phyloP scores from a whole-genome alignment of 2,329 filamentous ascomycete species.

The Tolypocladium tropicale region DNA sequence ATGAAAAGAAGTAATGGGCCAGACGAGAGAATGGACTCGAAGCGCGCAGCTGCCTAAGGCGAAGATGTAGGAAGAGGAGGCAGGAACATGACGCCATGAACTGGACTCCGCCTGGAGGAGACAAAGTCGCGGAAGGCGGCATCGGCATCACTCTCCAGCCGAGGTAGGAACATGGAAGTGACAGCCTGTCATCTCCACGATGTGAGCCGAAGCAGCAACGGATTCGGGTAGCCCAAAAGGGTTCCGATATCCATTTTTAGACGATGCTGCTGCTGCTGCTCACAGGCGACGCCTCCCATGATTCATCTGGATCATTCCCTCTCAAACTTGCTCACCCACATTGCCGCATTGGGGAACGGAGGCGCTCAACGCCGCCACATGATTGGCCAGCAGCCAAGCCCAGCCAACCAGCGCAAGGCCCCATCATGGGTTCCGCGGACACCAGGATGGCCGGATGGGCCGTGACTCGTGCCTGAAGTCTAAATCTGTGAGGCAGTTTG shows the following conservation, averaged over 20 bases:
- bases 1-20: neutral
- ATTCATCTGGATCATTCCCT: slow-evolving; percentile 14
- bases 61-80: neutral
- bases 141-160: neutral
- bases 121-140: neutral
- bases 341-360: slow-evolving; percentile 15
- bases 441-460: neutral
- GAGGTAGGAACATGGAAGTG: neutral
- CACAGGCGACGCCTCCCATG: neutral
- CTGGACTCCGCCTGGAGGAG: neutral
- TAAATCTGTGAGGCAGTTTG: neutral
- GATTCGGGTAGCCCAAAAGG: no score
- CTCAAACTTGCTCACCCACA: slow-evolving; percentile 25
- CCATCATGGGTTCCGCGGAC: neutral
- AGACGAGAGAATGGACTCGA: no score
- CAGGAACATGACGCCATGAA: neutral
- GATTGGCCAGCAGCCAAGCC: slow-evolving; percentile 15
- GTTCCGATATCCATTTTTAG: no score
- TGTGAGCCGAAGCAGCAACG: neutral
- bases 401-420: neutral
- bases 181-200: neutral
- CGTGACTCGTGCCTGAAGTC: neutral
- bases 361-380: slow-evolving; percentile 7
- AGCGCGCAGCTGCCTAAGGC: neutral
- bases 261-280: neutral